Evolutionary conservation across 148 eudicot species (phyloP), one percentile per base, ranked within the genome.

Genomic region (Rhododendron molle): DNA sequence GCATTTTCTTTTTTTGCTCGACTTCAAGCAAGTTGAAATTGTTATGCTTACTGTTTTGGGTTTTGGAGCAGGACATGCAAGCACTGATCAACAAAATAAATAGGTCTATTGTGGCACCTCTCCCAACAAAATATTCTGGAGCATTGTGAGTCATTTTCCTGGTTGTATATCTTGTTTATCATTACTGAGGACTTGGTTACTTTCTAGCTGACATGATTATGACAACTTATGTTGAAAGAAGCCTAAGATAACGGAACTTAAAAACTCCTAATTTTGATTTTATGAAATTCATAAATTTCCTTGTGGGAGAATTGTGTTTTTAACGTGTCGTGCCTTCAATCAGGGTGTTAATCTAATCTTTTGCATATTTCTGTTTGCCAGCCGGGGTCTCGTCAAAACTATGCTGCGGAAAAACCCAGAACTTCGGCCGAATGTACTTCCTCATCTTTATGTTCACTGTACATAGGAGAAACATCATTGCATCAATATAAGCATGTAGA

Each of bases 371-470:
- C 36, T 87, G n/a, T 91, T 84, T 85, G 89, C 87, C 96, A 96
- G 99, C 82, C 97, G 96, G 77, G 93, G 98, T 81, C 95, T 96
- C 56, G 86, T 96, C 86, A 96, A 96, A 88, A 96, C 97, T 91
- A 90, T 96, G 93, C 93, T 96, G 92, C 89, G 98, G 90, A 96
- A 94, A 88, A 96, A 96, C 85, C 99, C 99, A 50, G 99, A 93
- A 87, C 89, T 94, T 83, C 88, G 99, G 84, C 98, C 99, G 85
- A 93, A 93, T 89, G 99, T 96, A 92, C 83, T 90, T 83, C 40
- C 84, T 82, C 15, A 43, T 82, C 90, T 86, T 77, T 74, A 67
- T 74, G 43, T 81, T n/a, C 43, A 84, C 23, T 47, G 40, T 26
- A 58, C 67, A 49, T 73, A 32, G 26, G 56, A 30, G 13, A 40